Conservation (phyloP, 352 stramenopile species). For the Globisporangium polare region DNA sequence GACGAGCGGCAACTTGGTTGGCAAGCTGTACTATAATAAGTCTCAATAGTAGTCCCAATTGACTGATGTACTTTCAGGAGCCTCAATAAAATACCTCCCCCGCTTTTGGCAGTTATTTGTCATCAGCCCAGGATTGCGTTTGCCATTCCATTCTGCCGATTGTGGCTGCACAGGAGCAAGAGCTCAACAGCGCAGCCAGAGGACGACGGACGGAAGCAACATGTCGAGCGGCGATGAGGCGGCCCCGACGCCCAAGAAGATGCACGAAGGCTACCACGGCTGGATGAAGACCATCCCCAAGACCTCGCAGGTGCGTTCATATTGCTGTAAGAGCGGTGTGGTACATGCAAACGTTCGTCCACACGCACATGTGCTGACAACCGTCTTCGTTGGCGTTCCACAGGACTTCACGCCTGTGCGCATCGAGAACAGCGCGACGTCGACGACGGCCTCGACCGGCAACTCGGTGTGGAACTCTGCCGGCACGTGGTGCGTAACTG, state of each 20-base stretch:
- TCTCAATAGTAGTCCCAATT: neutral
- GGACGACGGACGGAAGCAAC: neutral
- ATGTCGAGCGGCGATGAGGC: conserved; percentile 44
- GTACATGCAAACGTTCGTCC: neutral
- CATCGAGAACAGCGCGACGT: conserved; percentile 37
- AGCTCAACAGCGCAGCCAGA: neutral
- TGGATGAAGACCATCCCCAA: conserved; percentile 88
- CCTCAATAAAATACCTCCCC: neutral
- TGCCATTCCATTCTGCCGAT: neutral
- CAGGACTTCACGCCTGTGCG: conserved; percentile 78
- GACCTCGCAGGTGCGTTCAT: conserved; percentile 48
- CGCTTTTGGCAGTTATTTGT: too few relatives aligned
- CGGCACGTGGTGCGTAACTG: conserved; percentile 57
- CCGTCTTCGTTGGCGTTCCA: neutral
- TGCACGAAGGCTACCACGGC: conserved; percentile 81
- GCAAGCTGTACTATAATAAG: neutral
- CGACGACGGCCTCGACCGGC: conserved; percentile 15
- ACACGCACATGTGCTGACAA: neutral
- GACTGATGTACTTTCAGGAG: neutral
- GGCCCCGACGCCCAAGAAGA: conserved; percentile 34
- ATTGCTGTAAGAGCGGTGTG: neutral
- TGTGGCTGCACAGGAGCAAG: neutral
- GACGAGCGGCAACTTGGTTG: neutral
- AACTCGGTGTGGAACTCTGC: conserved; percentile 81
- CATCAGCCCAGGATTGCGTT: too few relatives aligned